Evolutionary conservation across 345 rosid species (phyloP).

Genomic region (Pistacia integerrima): DNA sequence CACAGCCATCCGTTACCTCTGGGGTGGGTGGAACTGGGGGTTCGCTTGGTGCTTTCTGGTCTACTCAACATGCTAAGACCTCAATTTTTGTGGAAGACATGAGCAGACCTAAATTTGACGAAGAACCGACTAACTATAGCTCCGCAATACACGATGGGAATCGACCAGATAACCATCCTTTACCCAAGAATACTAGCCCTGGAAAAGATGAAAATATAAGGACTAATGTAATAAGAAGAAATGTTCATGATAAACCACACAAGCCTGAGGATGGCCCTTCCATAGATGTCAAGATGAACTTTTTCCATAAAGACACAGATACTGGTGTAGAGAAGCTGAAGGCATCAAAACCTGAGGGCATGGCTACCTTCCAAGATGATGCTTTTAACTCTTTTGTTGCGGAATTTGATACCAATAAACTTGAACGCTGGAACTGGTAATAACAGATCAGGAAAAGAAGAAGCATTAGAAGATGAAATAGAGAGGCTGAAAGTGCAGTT

Average conservation of each 20-base stretch:
- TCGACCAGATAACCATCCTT: slow-evolving; percentile 41
- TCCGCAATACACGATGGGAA: slow-evolving; percentile 44
- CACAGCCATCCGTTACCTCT: slow-evolving; percentile 32
- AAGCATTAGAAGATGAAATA: slow-evolving; percentile 63
- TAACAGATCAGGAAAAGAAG: slow-evolving; percentile 47
- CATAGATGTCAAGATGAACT: slow-evolving; percentile 55
- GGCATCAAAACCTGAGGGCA: slow-evolving; percentile 43
- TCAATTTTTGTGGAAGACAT: slow-evolving; percentile 55
- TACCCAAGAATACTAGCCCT: slow-evolving; percentile 42
- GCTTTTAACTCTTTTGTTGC: slow-evolving; percentile 78
- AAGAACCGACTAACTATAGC: slow-evolving; percentile 48
- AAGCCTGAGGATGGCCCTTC: slow-evolving; percentile 40
- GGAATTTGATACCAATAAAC: slow-evolving; percentile 77
- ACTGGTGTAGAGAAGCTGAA: slow-evolving; percentile 44
- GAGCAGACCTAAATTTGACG: slow-evolving; percentile 61
- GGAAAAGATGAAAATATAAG: slow-evolving; percentile 49
- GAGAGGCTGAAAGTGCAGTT: slow-evolving; percentile 75
- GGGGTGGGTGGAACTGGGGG: slow-evolving; percentile 55
- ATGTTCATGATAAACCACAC: slow-evolving; percentile 32
- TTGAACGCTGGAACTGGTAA: slow-evolving; percentile 37
- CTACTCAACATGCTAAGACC: slow-evolving; percentile 72
- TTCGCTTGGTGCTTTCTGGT: slow-evolving; percentile 92
- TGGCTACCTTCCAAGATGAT: slow-evolving; percentile 49
- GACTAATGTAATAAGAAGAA: slow-evolving; percentile 37
- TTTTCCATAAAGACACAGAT: slow-evolving; percentile 43